Conservation (phyloP, 805 yeast species). For the Candida multigemmis region DNA sequence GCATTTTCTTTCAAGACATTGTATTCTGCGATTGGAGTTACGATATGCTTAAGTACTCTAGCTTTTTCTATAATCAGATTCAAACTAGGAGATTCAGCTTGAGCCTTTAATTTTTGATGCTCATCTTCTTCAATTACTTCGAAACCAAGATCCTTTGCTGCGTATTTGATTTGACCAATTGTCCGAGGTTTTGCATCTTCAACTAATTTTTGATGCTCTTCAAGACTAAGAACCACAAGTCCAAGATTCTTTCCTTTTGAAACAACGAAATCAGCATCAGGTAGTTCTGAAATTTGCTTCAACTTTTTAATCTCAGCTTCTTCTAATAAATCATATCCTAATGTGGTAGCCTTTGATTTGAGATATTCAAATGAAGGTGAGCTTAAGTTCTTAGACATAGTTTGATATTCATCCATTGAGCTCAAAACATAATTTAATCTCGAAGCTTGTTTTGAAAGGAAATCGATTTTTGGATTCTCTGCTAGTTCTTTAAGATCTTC, state of each 20-base stretch:
- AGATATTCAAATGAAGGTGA: conserved; percentile 7
- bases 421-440: too few relatives aligned
- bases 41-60: conserved; percentile 2
- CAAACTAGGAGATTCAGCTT: conserved; percentile 3
- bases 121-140: conserved; percentile 6
- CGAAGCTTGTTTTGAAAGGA: too few relatives aligned
- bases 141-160: conserved; percentile 7
- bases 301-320: conserved; percentile 3
- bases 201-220: conserved; percentile 1
- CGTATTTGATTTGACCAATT: too few relatives aligned
- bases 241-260: too few relatives aligned
- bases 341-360: conserved; percentile 3
- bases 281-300: conserved; percentile 4
- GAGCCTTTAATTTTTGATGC: conserved; percentile 3
- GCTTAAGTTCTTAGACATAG: too few relatives aligned
- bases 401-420: too few relatives aligned
- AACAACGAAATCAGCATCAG: conserved; percentile 1
- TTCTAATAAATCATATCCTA: conserved; percentile 6
- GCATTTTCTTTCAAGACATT: conserved; percentile 8
- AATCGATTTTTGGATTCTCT: conserved; percentile 3
- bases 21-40: conserved; percentile 5
- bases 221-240: too few relatives aligned
- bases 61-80: conserved; percentile 6
- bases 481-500: conserved; percentile 7
- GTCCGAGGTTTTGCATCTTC: not conserved